phyloP scores from a whole-genome alignment of 2,329 filamentous ascomycete species.

The Fusarium citri region DNA sequence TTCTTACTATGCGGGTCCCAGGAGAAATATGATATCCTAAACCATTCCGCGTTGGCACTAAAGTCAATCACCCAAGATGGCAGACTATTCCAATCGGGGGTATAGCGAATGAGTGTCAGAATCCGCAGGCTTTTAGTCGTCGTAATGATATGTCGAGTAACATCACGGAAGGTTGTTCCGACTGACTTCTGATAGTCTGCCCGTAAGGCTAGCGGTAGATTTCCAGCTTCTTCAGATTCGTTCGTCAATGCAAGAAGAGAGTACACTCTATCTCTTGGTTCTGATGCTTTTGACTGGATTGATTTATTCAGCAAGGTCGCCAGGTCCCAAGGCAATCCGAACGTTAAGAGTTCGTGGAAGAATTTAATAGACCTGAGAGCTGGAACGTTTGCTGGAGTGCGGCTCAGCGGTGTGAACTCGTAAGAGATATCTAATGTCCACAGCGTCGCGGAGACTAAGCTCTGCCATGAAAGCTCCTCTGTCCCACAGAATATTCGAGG shows the following conservation, averaged over 20 bases:
- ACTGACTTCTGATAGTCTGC: neutral
- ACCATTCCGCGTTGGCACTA: neutral
- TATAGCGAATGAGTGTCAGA: neutral
- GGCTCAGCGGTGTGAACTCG: accelerated
- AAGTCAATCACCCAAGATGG: neutral
- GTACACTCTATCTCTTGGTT: neutral
- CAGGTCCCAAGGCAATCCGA: neutral
- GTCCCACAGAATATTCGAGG: neutral
- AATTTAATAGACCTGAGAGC: accelerated
- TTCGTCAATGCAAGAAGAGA: neutral
- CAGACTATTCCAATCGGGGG: neutral
- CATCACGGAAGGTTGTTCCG: neutral
- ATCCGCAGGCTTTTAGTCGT: neutral
- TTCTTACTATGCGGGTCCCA: neutral
- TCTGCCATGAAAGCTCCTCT: neutral
- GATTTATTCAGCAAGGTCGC: neutral
- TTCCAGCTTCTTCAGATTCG: accelerated
- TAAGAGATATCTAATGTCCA: neutral
- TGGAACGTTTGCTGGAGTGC: neutral
- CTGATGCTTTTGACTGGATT: neutral
- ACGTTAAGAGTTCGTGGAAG: neutral
- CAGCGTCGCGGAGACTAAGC: accelerated
- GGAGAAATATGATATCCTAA: neutral
- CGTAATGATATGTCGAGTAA: neutral
- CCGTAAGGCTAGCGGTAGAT: accelerated